Evolutionary conservation across 1,284 basidiomycete species (phyloP).

Genomic region (Ganoderma sinense): DNA sequence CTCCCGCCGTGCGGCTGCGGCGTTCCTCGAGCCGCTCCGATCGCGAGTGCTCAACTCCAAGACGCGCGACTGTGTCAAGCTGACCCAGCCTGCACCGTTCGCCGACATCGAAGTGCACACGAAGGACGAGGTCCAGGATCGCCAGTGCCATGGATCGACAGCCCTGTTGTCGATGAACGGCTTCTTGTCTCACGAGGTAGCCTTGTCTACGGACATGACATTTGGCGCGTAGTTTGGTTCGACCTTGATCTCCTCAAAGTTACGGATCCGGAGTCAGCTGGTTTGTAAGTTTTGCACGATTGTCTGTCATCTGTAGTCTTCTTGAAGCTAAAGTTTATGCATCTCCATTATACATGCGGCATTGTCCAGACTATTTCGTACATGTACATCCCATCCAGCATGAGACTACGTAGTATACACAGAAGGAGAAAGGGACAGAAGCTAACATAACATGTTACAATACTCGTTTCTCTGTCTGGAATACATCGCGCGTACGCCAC

Average conservation of each 20-base stretch:
- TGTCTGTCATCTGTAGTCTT: too few species aligned
- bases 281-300: too few species aligned
- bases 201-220: too few species aligned
- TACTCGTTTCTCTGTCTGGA: background rate
- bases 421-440: background rate
- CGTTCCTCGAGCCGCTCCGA: constrained; percentile 96
- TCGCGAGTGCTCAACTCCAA: too few species aligned
- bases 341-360: too few species aligned
- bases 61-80: constrained; percentile 88
- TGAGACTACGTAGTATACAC: background rate
- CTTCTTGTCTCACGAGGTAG: constrained; percentile 29
- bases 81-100: constrained; percentile 80
- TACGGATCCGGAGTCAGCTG: too few species aligned
- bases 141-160: constrained; percentile 61
- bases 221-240: too few species aligned
- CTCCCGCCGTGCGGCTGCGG: constrained; percentile 88
- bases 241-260: too few species aligned
- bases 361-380: too few species aligned
- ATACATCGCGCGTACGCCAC: background rate
- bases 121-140: constrained; percentile 87
- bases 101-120: constrained; percentile 87
- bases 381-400: too few species aligned
- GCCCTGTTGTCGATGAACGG: constrained; percentile 44
- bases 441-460: background rate
- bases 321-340: too few species aligned